Conservation (phyloP, 306 rosid species). For the Pyrus betulifolia region DNA sequence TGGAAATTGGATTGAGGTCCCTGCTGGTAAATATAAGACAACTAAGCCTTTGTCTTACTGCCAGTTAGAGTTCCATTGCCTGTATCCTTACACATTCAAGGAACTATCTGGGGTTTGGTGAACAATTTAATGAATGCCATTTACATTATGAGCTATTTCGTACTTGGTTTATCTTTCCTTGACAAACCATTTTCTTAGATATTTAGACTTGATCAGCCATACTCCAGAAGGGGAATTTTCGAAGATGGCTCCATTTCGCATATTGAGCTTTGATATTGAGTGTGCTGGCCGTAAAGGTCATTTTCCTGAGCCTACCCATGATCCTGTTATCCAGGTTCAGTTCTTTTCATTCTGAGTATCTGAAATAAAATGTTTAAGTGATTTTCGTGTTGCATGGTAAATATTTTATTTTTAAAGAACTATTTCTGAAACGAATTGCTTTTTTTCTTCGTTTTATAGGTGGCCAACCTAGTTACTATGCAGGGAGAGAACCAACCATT, state of each 20-base stretch:
- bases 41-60: conserved; percentile 52
- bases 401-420: not conserved
- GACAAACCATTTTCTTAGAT: conserved; percentile 43
- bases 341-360: conserved; percentile 8
- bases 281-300: conserved; percentile 99
- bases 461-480: conserved; percentile 87
- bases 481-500: conserved; percentile 83
- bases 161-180: conserved; percentile 25
- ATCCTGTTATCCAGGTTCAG: conserved; percentile 94
- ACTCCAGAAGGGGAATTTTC: conserved; percentile 91
- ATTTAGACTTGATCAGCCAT: conserved; percentile 82
- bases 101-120: not conserved
- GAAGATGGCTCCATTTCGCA: conserved; percentile 98
- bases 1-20: conserved; percentile 95
- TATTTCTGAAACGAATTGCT: conserved; percentile 12
- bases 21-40: conserved; percentile 66
- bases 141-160: conserved; percentile 7
- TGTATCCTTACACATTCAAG: conserved; percentile 58
- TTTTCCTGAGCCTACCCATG: conserved; percentile 91
- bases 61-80: conserved; percentile 84
- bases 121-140: not conserved
- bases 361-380: not conserved
- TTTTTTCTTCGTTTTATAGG: conserved; percentile 34
- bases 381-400: not conserved
- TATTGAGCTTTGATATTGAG: conserved; percentile 96